A percentile compares a stretch with the other conserved stretches of the same genome.
Evolutionary conservation across 371 early-diverging fungal genomes (phyloP).

Genomic region (Actinomucor elegans): DNA sequence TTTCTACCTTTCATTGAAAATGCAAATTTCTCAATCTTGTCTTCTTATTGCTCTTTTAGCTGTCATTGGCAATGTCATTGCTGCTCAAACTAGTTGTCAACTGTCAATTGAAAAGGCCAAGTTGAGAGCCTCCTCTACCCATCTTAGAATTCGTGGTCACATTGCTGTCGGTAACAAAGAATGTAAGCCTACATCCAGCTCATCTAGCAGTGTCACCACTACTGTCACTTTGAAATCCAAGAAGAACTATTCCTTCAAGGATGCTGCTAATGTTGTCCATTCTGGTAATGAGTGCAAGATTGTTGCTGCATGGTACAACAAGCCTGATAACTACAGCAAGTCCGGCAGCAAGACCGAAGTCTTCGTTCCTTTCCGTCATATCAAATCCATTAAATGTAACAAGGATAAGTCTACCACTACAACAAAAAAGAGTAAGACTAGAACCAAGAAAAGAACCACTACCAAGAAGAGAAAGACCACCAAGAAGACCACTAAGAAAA

Average conservation of each 20-base stretch:
- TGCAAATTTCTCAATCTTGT: slow-evolving; percentile 12
- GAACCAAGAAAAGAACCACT: slow-evolving; percentile 12
- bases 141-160: slow-evolving; percentile 18
- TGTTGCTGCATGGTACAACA: slow-evolving; percentile 14
- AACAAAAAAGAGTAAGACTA: slow-evolving; percentile 8
- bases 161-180: background rate
- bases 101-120: slow-evolving; percentile 10
- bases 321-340: background rate
- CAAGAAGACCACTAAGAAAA: slow-evolving; percentile 21
- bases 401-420: slow-evolving; percentile 5
- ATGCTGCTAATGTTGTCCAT: background rate
- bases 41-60: slow-evolving; percentile 9
- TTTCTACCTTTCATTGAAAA: slow-evolving; percentile 1
- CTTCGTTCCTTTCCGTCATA: slow-evolving; percentile 8
- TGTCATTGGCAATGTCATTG: slow-evolving; percentile 1
- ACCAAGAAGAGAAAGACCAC: slow-evolving; percentile 12
- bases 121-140: slow-evolving; percentile 6
- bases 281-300: slow-evolving; percentile 17
- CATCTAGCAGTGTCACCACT: slow-evolving; percentile 5
- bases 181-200: slow-evolving; percentile 6
- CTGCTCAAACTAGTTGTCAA: slow-evolving; percentile 7
- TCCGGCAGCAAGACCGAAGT: slow-evolving; percentile 7
- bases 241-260: slow-evolving; percentile 3
- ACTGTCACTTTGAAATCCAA: slow-evolving; percentile 6
- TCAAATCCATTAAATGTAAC: slow-evolving; percentile 10